Conservation (phyloP, 305 asterid genomes). For the Fraxinus paxiana region DNA sequence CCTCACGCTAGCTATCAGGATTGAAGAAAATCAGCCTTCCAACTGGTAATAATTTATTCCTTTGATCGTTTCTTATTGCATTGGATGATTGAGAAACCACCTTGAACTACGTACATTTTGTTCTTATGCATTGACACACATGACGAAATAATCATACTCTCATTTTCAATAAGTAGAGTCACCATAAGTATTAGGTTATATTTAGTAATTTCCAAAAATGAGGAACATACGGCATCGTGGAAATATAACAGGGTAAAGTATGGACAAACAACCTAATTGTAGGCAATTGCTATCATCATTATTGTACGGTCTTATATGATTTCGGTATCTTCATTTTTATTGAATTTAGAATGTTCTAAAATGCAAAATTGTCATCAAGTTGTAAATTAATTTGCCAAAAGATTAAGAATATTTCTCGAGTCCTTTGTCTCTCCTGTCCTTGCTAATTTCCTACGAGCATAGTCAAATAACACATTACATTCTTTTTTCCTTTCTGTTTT, state of each 20-base stretch:
- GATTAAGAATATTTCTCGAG: not conserved
- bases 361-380: not conserved
- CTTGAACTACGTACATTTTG: not conserved
- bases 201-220: not conserved
- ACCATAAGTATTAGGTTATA: not conserved
- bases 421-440: not conserved
- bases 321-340: not conserved
- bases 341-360: not conserved
- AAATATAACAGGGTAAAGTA: not conserved
- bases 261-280: not conserved
- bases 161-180: not conserved
- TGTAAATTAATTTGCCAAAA: not conserved
- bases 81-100: not conserved
- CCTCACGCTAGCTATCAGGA: constrained; percentile 79
- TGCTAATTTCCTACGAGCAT: not conserved
- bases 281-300: not conserved
- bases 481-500: not conserved
- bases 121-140: not conserved
- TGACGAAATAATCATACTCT: not conserved
- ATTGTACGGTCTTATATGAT: not conserved
- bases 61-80: not conserved
- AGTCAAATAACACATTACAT: not conserved
- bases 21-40: constrained; percentile 88
- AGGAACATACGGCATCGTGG: not conserved
- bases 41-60: constrained; percentile 52